Conservation (phyloP, 768 basidiomycete species). For the Calocybe indica region DNA sequence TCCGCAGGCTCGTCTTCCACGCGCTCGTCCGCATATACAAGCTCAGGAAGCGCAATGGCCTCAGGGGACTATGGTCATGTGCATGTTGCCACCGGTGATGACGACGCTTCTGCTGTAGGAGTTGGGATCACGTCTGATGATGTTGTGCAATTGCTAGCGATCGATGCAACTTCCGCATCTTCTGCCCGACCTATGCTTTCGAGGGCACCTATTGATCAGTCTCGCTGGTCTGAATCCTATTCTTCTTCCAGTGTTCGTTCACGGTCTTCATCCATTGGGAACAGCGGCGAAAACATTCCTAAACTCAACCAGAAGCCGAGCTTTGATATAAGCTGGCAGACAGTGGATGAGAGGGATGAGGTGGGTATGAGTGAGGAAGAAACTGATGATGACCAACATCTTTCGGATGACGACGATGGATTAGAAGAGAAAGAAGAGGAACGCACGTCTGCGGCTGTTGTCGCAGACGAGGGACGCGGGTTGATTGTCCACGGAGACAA, state of each 20-base stretch:
- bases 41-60: slow-evolving; percentile 55
- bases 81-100: slow-evolving; percentile 60
- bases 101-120: slow-evolving; percentile 38
- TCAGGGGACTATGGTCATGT: slow-evolving; percentile 62
- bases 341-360: slow-evolving; percentile 54
- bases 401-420: slow-evolving; percentile 39
- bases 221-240: slow-evolving; percentile 72
- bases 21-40: slow-evolving; percentile 75
- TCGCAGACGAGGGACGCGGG: slow-evolving; percentile 83
- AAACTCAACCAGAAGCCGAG: slow-evolving; percentile 60
- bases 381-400: slow-evolving; percentile 30
- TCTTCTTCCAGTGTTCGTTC: slow-evolving; percentile 52
- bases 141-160: slow-evolving; percentile 54
- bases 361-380: slow-evolving; percentile 26
- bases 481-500: slow-evolving; percentile 72
- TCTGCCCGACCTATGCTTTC: slow-evolving; percentile 36
- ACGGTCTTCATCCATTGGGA: slow-evolving; percentile 62
- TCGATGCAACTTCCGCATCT: slow-evolving; percentile 39
- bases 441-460: slow-evolving; percentile 68
- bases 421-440: slow-evolving; percentile 55
- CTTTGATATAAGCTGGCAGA: slow-evolving; percentile 72
- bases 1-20: slow-evolving; percentile 70
- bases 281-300: slow-evolving; percentile 32
- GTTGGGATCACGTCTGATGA: slow-evolving; percentile 64
- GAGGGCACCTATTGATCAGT: slow-evolving; percentile 53